phyloP scores from a whole-genome alignment of 2,329 filamentous ascomycete genomes.

The Penicillium sp. region DNA sequence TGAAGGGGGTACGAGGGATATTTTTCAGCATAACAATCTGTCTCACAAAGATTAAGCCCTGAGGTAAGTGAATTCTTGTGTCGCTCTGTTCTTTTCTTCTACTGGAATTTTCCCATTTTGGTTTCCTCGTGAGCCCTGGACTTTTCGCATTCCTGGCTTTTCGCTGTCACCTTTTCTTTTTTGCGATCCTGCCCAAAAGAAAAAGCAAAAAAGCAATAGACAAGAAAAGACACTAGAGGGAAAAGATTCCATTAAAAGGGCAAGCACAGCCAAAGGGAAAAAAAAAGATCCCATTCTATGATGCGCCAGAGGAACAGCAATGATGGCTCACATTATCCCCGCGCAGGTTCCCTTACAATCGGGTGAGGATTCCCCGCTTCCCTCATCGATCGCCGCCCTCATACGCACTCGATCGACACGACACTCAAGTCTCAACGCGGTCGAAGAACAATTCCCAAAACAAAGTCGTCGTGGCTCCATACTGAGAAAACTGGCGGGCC shows the following conservation, averaged over 20 bases:
- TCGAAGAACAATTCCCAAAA: conserved; percentile 29
- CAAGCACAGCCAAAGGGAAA: neutral
- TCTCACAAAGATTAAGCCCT: conserved; percentile 12
- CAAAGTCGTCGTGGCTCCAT: conserved; percentile 29
- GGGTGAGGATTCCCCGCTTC: conserved; percentile 21
- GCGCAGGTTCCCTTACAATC: conserved; percentile 29
- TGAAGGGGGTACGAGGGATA: conserved; percentile 14
- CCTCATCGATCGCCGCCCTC: conserved; percentile 23
- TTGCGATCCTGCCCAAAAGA: neutral
- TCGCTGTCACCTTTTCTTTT: neutral
- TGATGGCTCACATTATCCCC: conserved; percentile 32
- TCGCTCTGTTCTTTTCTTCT: conserved; percentile 1
- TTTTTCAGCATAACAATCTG: conserved; percentile 5
- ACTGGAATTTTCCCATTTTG: neutral
- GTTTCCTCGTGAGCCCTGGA: neutral
- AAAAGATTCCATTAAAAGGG: neutral
- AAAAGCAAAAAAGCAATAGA: neutral
- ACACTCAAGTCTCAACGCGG: conserved; percentile 20
- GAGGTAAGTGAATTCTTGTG: conserved; percentile 6
- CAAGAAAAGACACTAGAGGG: neutral
- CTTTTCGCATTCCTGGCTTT: neutral
- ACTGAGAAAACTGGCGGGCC: conserved; percentile 44
- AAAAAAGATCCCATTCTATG: neutral
- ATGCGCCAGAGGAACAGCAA: conserved; percentile 4
- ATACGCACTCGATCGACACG: conserved; percentile 27